phyloP scores from a whole-genome alignment of 2,329 filamentous ascomycete genomes.

The Penicillium sp. region DNA sequence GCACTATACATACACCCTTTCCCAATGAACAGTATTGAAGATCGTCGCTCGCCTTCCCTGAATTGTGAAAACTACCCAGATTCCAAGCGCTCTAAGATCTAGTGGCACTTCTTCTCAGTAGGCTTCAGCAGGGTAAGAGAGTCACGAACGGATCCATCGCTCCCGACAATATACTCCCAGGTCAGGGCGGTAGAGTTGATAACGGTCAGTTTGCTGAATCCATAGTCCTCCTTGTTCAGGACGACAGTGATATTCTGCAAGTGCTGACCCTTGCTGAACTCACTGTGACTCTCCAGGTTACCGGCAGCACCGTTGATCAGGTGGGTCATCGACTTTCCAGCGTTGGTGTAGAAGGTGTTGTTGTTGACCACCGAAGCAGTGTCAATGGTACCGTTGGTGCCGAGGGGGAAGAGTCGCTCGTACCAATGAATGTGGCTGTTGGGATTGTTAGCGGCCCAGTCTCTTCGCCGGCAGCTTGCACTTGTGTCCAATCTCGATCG shows the following conservation, averaged over 20 bases:
- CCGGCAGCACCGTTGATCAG: constrained; percentile 51
- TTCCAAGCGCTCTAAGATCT: too few relatives aligned
- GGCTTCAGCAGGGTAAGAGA: constrained; percentile 33
- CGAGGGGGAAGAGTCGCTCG: constrained; percentile 39
- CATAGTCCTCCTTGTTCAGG: constrained; percentile 44
- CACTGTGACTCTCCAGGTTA: constrained; percentile 48
- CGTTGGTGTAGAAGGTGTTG: constrained; percentile 45
- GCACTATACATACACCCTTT: too few relatives aligned
- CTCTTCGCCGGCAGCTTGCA: not conserved
- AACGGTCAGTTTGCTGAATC: constrained; percentile 45
- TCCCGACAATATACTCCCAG: constrained; percentile 46
- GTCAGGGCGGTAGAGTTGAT: constrained; percentile 37
- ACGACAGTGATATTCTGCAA: constrained; percentile 41
- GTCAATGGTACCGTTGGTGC: constrained; percentile 40
- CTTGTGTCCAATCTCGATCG: not conserved
- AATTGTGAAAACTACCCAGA: too few relatives aligned
- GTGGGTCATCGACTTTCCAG: constrained; percentile 46
- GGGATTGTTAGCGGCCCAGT: not conserved
- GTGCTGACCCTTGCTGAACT: constrained; percentile 29
- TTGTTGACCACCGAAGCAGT: constrained; percentile 40
- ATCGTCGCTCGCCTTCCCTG: too few relatives aligned
- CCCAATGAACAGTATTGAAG: too few relatives aligned
- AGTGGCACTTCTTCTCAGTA: not conserved
- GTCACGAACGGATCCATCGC: constrained; percentile 35
- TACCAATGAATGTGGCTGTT: constrained; percentile 45